phyloP scores from a whole-genome alignment of 495 filamentous ascomycete genomes.

The Emericellopsis terricola region DNA sequence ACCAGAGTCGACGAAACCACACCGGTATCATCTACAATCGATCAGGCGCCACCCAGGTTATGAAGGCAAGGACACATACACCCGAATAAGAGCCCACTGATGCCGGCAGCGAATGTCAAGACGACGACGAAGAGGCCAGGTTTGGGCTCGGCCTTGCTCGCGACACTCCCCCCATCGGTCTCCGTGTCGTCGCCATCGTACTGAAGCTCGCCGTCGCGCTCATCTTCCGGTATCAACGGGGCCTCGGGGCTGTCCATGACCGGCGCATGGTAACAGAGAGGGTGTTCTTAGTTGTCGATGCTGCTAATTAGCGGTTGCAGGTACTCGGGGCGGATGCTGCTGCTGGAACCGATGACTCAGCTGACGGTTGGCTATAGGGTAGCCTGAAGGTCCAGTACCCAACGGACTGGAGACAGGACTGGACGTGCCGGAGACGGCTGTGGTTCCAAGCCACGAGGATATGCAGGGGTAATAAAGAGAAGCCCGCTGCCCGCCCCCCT shows the following conservation, averaged over 20 bases:
- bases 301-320: too few relatives aligned
- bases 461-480: too few relatives aligned
- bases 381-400: too few relatives aligned
- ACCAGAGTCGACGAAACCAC: slow-evolving; percentile 82
- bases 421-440: too few relatives aligned
- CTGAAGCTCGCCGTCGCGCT: slow-evolving; percentile 8
- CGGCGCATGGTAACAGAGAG: neutral
- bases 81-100: slow-evolving; percentile 76
- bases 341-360: too few relatives aligned
- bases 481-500: too few relatives aligned
- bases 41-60: slow-evolving; percentile 7
- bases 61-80: slow-evolving; percentile 36
- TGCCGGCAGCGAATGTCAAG: slow-evolving; percentile 62
- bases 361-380: too few relatives aligned
- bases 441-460: too few relatives aligned
- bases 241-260: slow-evolving; percentile 1
- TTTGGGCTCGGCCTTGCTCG: slow-evolving; percentile 2
- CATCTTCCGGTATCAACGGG: slow-evolving; percentile 7
- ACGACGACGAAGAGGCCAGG: slow-evolving; percentile 43
- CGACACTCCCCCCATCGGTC: neutral
- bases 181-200: slow-evolving; percentile 5
- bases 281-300: too few relatives aligned
- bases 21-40: slow-evolving; percentile 52
- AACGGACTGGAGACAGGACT: too few relatives aligned
- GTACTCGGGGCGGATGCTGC: too few relatives aligned